Evolutionary conservation across 2,329 filamentous ascomycete genomes (phyloP).

Genomic region (Claviceps citrina): DNA sequence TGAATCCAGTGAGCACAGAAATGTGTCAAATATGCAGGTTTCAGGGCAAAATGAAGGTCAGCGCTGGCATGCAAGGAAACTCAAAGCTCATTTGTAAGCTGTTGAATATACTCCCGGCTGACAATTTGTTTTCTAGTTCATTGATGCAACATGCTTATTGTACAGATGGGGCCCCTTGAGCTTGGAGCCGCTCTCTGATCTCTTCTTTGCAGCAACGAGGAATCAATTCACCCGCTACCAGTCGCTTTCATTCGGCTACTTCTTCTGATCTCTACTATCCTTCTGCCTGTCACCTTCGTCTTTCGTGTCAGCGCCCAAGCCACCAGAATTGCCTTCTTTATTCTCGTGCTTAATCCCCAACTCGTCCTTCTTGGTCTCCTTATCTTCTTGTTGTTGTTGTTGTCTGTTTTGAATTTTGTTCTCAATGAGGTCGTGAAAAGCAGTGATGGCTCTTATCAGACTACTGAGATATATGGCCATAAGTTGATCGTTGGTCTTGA

Average conservation of each 20-base stretch:
- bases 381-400: conserved; percentile 84
- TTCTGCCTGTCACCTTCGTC: conserved; percentile 39
- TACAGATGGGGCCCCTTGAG: neutral
- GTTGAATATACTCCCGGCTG: neutral
- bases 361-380: conserved; percentile 72
- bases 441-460: conserved; percentile 91
- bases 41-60: neutral
- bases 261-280: conserved; percentile 38
- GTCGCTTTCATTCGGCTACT: conserved; percentile 12
- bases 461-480: conserved; percentile 97
- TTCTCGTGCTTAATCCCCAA: conserved; percentile 42
- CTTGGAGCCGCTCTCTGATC: neutral
- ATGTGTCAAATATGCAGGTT: neutral
- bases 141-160: neutral
- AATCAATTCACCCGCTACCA: neutral
- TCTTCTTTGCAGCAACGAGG: neutral
- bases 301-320: conserved; percentile 31
- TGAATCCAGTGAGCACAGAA: no score
- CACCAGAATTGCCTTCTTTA: conserved; percentile 32
- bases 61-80: neutral
- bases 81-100: no score
- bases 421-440: conserved; percentile 97
- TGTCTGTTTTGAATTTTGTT: conserved; percentile 99
- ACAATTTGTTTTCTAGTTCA: neutral
- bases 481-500: conserved; percentile 98